A percentile compares a stretch with the other conserved stretches of the same genome.
phyloP scores from a whole-genome alignment of 2,329 filamentous ascomycete species.

The Pleomassaria siparia region DNA sequence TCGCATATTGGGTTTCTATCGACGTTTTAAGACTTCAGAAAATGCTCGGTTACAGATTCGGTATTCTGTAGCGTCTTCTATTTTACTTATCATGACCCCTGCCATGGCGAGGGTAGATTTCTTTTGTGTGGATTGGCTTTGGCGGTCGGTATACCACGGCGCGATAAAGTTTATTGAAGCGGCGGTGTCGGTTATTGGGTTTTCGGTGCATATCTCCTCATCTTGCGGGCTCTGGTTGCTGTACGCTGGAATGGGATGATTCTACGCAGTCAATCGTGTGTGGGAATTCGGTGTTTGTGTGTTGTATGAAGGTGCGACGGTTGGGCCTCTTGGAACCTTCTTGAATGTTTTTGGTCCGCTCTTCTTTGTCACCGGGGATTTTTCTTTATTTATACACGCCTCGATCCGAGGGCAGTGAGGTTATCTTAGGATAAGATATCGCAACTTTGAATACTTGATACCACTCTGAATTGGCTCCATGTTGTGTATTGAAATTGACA shows the following conservation, averaged over 20 bases:
- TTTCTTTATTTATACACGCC: constrained; percentile 38
- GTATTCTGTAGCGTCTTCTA: constrained; percentile 39
- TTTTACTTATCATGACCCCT: constrained; percentile 35
- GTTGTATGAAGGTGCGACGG: constrained; percentile 36
- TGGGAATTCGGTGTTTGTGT: constrained; percentile 19
- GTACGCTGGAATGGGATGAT: constrained; percentile 47
- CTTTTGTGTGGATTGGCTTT: constrained; percentile 41
- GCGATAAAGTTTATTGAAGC: constrained; percentile 40
- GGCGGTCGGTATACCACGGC: constrained; percentile 46
- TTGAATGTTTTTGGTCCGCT: constrained; percentile 28
- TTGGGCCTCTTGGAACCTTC: constrained; percentile 29
- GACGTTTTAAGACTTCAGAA: constrained; percentile 37
- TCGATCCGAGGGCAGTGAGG: constrained; percentile 40
- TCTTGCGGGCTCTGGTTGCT: constrained; percentile 32
- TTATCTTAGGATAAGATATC: constrained; percentile 36
- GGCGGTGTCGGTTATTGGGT: constrained; percentile 39
- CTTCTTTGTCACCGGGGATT: constrained; percentile 19
- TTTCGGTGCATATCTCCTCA: constrained; percentile 35
- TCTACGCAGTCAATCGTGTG: constrained; percentile 33
- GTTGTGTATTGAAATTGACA: neutral
- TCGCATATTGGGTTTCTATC: constrained; percentile 39
- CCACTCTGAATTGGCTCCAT: neutral
- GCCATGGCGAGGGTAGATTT: constrained; percentile 41
- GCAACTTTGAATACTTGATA: constrained; percentile 26
- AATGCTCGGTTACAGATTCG: constrained; percentile 37